phyloP scores from a whole-genome alignment of 805 yeast genomes.

The Wickerhamomyces subpelliculosus region DNA sequence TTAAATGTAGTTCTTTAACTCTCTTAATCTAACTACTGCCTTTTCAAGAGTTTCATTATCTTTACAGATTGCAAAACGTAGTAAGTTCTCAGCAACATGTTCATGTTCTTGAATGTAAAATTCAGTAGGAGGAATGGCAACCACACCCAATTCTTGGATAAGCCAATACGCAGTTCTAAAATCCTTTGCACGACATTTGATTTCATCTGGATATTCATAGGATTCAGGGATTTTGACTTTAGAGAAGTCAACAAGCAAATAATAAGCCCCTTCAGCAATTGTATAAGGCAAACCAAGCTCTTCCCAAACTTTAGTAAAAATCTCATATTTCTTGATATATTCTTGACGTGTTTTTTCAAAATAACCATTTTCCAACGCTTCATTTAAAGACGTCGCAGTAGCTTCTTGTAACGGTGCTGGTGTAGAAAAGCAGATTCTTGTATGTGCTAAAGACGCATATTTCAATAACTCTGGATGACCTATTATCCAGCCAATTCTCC shows the following conservation, averaged over 20 bases:
- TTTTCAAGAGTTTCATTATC: slow-evolving; percentile 74
- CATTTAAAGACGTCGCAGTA: slow-evolving; percentile 65
- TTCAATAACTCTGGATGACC: slow-evolving; percentile 79
- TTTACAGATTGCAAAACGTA: slow-evolving; percentile 95
- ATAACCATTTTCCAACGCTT: slow-evolving; percentile 57
- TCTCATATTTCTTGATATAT: slow-evolving; percentile 65
- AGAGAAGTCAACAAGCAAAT: slow-evolving; percentile 79
- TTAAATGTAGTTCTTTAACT: slow-evolving; percentile 57
- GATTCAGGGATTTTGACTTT: slow-evolving; percentile 74
- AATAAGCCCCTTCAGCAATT: slow-evolving; percentile 88
- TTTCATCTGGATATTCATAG: slow-evolving; percentile 65
- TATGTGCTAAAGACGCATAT: slow-evolving; percentile 83
- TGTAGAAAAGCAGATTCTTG: slow-evolving; percentile 86
- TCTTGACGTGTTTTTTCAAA: slow-evolving; percentile 62
- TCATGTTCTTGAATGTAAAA: slow-evolving; percentile 71
- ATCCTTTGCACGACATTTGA: slow-evolving; percentile 68
- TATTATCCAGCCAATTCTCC: slow-evolving; percentile 96
- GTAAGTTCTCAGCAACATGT: slow-evolving; percentile 69
- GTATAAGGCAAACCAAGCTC: slow-evolving; percentile 88
- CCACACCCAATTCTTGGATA: slow-evolving; percentile 87
- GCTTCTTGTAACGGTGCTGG: slow-evolving; percentile 95
- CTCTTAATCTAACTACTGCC: slow-evolving; percentile 71
- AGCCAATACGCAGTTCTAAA: slow-evolving; percentile 90
- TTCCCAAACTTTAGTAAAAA: slow-evolving; percentile 73
- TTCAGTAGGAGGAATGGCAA: slow-evolving; percentile 96